Conservation (phyloP, 768 basidiomycete genomes). For the Hygrophoropsis aurantiaca region DNA sequence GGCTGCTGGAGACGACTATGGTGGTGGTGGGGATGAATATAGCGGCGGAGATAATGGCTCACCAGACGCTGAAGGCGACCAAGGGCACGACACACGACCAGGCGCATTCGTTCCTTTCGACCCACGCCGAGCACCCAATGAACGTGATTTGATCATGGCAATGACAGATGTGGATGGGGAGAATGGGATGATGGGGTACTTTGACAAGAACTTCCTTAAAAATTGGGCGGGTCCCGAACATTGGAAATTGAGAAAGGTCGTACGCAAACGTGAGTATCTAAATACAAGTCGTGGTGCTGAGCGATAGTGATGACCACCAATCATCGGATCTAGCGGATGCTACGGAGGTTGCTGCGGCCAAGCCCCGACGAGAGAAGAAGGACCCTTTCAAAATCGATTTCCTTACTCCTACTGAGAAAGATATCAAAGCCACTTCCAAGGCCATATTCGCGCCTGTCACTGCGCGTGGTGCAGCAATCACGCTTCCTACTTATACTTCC, state of each 20-base stretch:
- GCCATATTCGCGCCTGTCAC: conserved; percentile 78
- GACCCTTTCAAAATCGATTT: conserved; percentile 86
- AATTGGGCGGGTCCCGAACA: conserved; percentile 99
- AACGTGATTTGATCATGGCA: conserved; percentile 82
- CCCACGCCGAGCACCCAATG: conserved; percentile 72
- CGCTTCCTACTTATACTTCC: conserved; percentile 49
- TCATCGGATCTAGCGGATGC: conserved; percentile 43
- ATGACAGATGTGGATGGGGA: conserved; percentile 71
- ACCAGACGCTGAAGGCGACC: conserved; percentile 41
- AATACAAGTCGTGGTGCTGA: conserved; percentile 2
- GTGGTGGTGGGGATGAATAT: conserved; percentile 42
- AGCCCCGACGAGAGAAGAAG: conserved; percentile 69
- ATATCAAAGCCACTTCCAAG: conserved; percentile 59
- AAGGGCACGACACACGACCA: conserved; percentile 35
- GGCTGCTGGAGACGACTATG: conserved; percentile 49
- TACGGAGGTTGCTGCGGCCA: conserved; percentile 49
- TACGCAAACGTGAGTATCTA: conserved; percentile 64
- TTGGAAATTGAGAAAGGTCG: conserved; percentile 89
- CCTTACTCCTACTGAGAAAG: conserved; percentile 55
- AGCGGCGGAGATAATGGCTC: conserved; percentile 41
- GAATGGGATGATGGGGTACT: conserved; percentile 75
- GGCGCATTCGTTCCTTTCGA: conserved; percentile 79
- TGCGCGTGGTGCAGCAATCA: conserved; percentile 70
- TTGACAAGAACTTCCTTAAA: conserved; percentile 82
- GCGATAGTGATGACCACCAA: conserved; percentile 10